These are phyloP conservation scores for Pneumocystis wakefieldiae DNA, from an alignment of 1,139 yeast species.

Conservation along the genomic window DNA sequence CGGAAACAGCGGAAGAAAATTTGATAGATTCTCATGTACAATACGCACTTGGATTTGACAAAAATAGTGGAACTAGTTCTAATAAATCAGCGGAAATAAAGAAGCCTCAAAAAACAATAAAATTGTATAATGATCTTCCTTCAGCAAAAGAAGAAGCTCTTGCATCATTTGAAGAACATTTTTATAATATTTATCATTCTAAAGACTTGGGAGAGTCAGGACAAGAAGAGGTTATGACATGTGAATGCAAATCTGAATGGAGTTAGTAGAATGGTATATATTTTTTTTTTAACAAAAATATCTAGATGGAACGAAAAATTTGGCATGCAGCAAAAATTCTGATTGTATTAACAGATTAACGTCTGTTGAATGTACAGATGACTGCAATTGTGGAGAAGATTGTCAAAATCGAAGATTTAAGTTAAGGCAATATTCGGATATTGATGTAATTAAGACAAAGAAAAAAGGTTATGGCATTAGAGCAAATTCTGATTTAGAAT, in stretches of 20 bases:
- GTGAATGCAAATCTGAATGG: constrained; percentile 60
- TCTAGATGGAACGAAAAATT: constrained; percentile 26
- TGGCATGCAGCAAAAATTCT: constrained; percentile 73
- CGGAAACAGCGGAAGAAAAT: not conserved
- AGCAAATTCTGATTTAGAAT: constrained; percentile 44
- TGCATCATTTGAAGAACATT: constrained; percentile 39
- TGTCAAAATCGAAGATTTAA: constrained; percentile 88
- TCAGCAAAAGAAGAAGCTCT: constrained; percentile 63
- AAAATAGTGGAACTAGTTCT: not conserved
- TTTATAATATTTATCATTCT: constrained; percentile 45
- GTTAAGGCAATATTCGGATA: constrained; percentile 49
- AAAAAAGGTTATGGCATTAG: constrained; percentile 81
- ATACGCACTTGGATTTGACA: not conserved
- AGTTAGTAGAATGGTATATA: constrained; percentile 18
- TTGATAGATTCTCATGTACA: not conserved
- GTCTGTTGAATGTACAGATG: constrained; percentile 76
- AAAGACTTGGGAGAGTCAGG: constrained; percentile 53
- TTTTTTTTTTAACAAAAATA: not conserved
- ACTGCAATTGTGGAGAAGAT: constrained; percentile 58
- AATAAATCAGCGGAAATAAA: not conserved
- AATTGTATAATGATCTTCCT: constrained; percentile 34
- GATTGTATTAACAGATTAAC: constrained; percentile 87
- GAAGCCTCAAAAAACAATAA: not conserved
- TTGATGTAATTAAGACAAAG: constrained; percentile 67
- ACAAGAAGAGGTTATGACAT: constrained; percentile 65